phyloP scores from a whole-genome alignment of 2,329 filamentous ascomycete species.

The Neonectria ditissima region DNA sequence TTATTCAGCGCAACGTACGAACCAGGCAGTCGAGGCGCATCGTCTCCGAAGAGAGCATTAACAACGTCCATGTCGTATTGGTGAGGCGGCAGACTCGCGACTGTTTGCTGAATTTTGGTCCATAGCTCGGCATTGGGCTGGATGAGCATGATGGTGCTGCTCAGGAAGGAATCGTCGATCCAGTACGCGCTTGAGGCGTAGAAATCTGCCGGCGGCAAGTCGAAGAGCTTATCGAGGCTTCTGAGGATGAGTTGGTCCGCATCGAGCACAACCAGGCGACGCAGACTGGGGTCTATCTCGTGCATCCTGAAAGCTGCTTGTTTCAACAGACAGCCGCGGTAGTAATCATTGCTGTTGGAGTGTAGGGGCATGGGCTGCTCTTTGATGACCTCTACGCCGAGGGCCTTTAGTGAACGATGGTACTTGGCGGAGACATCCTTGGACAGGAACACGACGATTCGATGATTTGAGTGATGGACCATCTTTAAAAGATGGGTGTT shows the following conservation, averaged over 20 bases:
- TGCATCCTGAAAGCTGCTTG: conserved; percentile 33
- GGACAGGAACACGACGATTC: conserved; percentile 30
- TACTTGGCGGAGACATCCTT: conserved; percentile 28
- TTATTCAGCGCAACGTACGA: conserved; percentile 32
- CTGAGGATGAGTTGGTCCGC: conserved; percentile 35
- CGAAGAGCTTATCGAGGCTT: conserved; percentile 31
- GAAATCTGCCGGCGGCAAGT: conserved; percentile 19
- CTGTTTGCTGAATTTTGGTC: conserved; percentile 19
- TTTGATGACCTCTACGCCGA: conserved; percentile 26
- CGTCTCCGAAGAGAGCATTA: conserved; percentile 26
- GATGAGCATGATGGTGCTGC: conserved; percentile 37
- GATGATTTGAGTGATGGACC: conserved; percentile 17
- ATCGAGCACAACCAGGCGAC: conserved; percentile 30
- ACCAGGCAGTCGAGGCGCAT: conserved; percentile 9
- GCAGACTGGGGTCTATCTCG: conserved; percentile 24
- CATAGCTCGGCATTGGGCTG: conserved; percentile 24
- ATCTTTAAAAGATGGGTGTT: conserved; percentile 30
- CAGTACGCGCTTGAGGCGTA: conserved; percentile 33
- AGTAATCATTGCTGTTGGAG: conserved; percentile 14
- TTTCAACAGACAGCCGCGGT: conserved; percentile 34
- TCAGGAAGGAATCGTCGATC: conserved; percentile 24
- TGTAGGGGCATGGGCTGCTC: conserved; percentile 28
- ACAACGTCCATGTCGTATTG: conserved; percentile 38
- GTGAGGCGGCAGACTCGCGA: conserved; percentile 21
- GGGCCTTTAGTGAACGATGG: conserved; percentile 12